These are phyloP conservation scores for Lactarius sanguifluus DNA, from an alignment of 768 basidiomycete genomes.

Conservation along the genomic window DNA sequence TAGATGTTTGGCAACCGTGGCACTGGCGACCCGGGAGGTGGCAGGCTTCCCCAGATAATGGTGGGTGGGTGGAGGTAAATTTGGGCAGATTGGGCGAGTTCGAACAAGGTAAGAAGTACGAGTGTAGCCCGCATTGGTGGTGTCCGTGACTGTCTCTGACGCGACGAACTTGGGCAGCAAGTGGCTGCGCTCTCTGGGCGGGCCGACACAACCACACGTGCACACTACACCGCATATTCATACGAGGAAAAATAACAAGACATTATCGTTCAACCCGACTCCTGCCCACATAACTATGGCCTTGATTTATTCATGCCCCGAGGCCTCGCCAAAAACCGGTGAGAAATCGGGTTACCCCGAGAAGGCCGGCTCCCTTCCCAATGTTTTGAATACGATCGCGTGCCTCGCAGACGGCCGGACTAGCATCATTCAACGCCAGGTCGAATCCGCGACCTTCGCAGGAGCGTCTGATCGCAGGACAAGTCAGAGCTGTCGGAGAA, in stretches of 20 bases:
- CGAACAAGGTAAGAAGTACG: constrained; percentile 17
- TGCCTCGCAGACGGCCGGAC: constrained; percentile 19
- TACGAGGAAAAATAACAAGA: background rate
- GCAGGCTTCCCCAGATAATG: background rate
- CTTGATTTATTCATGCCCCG: constrained; percentile 4
- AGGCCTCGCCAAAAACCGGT: constrained; percentile 4
- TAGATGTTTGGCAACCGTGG: constrained; percentile 64
- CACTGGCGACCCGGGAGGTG: constrained; percentile 44
- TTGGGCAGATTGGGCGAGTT: constrained; percentile 24
- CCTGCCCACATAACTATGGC: constrained; percentile 14
- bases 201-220: constrained; percentile 4
- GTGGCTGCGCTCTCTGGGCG: background rate
- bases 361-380: too few species aligned
- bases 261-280: background rate
- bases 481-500: constrained; percentile 32
- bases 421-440: constrained; percentile 8
- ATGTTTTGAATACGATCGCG: constrained; percentile 10
- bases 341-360: background rate
- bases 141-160: background rate
- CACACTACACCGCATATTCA: background rate
- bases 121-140: constrained; percentile 20
- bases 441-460: constrained; percentile 37
- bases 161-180: background rate
- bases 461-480: constrained; percentile 49
- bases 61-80: constrained; percentile 24